These are phyloP conservation scores for Phlebiopsis gigantea DNA, from an alignment of 768 basidiomycete species.

Conservation along the genomic window DNA sequence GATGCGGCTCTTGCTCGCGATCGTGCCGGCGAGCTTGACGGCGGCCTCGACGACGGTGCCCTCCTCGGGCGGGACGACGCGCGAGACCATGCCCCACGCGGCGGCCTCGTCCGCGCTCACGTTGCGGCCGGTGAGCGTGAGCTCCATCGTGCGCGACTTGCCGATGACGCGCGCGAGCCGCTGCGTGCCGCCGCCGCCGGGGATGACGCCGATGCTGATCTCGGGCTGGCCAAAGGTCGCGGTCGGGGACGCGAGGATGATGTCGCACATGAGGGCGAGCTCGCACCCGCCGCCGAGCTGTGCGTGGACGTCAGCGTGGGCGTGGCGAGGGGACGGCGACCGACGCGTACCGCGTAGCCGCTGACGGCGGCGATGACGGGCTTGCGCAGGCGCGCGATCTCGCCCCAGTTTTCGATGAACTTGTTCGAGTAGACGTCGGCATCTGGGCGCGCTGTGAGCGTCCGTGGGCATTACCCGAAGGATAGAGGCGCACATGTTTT, in stretches of 20 bases:
- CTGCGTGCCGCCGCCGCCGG: conserved; percentile 92
- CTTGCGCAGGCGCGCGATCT: conserved; percentile 70
- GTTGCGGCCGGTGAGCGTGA: conserved; percentile 83
- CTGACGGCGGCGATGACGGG: conserved; percentile 96
- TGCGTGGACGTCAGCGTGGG: background rate
- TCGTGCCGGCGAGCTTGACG: conserved; percentile 67
- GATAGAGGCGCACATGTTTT: conserved; percentile 64
- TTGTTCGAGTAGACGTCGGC: conserved; percentile 83
- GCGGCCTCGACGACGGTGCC: conserved; percentile 85
- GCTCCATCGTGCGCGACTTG: conserved; percentile 92
- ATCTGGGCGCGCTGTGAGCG: conserved; percentile 43
- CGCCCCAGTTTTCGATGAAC: conserved; percentile 83
- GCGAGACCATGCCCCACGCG: conserved; percentile 81
- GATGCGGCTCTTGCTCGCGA: conserved; percentile 78
- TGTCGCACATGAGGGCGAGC: conserved; percentile 94
- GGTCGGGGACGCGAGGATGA: conserved; percentile 84
- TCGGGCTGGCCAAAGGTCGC: conserved; percentile 96
- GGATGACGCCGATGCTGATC: conserved; percentile 92
- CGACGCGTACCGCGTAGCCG: conserved; percentile 68
- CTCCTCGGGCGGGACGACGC: conserved; percentile 71
- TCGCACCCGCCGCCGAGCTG: conserved; percentile 98
- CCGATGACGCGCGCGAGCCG: conserved; percentile 82
- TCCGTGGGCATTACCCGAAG: conserved; percentile 11
- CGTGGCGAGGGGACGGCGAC: background rate
- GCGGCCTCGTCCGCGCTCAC: conserved; percentile 80